Percentiles rank a stretch among this genome's conserved stretches.
phyloP scores from a whole-genome alignment of 169 alveolate species.

The Theileria annulata region DNA sequence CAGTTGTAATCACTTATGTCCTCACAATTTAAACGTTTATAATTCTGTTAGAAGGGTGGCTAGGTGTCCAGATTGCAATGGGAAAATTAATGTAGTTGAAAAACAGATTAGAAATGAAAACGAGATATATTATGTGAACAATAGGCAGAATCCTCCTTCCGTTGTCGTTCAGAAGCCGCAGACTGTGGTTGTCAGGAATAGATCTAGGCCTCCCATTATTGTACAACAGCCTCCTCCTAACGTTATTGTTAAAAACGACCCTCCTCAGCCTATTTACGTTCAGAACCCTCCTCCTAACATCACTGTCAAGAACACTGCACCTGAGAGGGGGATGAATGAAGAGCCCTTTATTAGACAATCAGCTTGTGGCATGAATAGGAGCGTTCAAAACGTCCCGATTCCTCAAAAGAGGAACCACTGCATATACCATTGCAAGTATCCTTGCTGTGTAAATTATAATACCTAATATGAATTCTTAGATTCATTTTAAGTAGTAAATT shows the following conservation, averaged over 20 bases:
- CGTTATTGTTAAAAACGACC: constrained; percentile 74
- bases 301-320: constrained; percentile 66
- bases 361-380: not conserved
- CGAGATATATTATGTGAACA: constrained; percentile 66
- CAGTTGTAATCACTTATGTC: constrained; percentile 3
- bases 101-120: constrained; percentile 19
- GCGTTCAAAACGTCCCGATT: not conserved
- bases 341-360: not conserved
- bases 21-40: not conserved
- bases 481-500: not conserved
- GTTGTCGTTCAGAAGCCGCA: constrained; percentile 76
- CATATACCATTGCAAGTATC: constrained; percentile 4
- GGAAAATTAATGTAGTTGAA: not conserved
- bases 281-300: constrained; percentile 78
- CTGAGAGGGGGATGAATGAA: constrained; percentile 1
- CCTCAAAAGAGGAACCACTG: constrained; percentile 1
- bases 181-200: constrained; percentile 77
- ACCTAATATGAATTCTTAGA: not conserved
- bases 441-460: constrained; percentile 8
- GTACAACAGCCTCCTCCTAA: constrained; percentile 82
- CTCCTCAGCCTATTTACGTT: constrained; percentile 79
- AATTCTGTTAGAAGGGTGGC: constrained; percentile 26
- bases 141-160: constrained; percentile 76
- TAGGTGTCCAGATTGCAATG: constrained; percentile 30
- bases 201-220: constrained; percentile 77